Base-by-base conservation (phyloP, 73 alveolate genomes). In the Paramecium octaurelia region DNA sequence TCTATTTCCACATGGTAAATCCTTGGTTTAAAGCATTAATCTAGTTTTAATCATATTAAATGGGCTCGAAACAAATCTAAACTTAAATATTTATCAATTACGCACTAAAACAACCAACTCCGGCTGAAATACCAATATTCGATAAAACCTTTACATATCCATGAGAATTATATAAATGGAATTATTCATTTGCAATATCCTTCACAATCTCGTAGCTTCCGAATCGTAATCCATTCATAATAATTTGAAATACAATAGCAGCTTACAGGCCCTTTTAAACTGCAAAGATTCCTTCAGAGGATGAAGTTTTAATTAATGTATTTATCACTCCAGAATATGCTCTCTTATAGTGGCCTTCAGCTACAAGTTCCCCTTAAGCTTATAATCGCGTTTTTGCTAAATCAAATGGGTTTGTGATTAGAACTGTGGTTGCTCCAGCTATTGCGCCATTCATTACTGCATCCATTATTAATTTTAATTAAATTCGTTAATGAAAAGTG, bases 31-130 rank as follows among this genome's bases (percentile, higher is more conserved):
- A 80, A 80, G 91, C 91, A 80, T 80, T 44, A 80, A 21, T 80
- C 91, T 80, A 10, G 75, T 80, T 43, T 80, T 80, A 11, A 80
- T 80, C 91, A 80, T 80, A 44, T 44, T 80, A 48, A 80, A 80
- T 80, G 91, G 91, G 46, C 54, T 46, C 0, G 91, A 80, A 1
- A 80, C 50, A 31, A 80, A 42, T 10, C 89, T 43, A 11, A 43
- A 10, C 16, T 9, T 14, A 40, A 80, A 11, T 43, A 21, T 44
- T n/a, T 11, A 12, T 43, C 48, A 9, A 44, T 38, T 80, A 80
- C 77, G 75, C 91, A 80, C 91, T 80, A 40, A 80, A 34, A 46
- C 34, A 80, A 29, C 91, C 76, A 20, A 80, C 91, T 24, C 70
- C 21, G 9, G 50, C 91, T 44, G 75, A 44, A 11, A 44, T 80